A percentile compares a stretch with the other conserved stretches of the same genome.
These are phyloP conservation scores for Gnaphalium uliginosum DNA, from an alignment of 129 eudicot genomes.

Conservation along the genomic window DNA sequence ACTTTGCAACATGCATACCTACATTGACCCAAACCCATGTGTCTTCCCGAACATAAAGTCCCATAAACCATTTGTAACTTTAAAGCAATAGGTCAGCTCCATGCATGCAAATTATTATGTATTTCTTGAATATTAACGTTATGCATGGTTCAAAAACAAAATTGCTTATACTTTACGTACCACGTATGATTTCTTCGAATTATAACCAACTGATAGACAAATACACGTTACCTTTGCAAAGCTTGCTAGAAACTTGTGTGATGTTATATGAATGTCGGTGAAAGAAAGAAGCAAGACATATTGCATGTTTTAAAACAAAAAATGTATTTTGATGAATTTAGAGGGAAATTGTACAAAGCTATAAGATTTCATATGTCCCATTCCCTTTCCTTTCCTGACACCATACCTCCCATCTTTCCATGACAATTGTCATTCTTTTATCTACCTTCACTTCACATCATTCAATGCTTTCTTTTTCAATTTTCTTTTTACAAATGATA, in stretches of 20 bases:
- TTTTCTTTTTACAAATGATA: neutral
- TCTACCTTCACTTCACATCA: conserved; percentile 15
- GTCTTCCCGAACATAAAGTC: conserved; percentile 25
- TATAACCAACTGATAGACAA: neutral
- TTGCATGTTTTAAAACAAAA: neutral
- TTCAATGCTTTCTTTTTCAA: neutral
- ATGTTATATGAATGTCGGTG: conserved; percentile 4
- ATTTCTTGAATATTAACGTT: neutral
- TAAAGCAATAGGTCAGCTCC: neutral
- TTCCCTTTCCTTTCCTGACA: conserved; percentile 9
- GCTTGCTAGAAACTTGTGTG: conserved; percentile 1
- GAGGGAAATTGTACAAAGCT: conserved; percentile 19
- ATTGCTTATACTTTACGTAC: neutral
- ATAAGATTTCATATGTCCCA: conserved; percentile 15
- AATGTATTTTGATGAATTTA: neutral
- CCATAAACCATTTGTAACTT: conserved; percentile 23
- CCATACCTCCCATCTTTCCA: conserved; percentile 29
- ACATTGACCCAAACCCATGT: conserved; percentile 33
- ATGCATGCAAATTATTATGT: conserved; percentile 1
- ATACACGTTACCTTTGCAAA: neutral
- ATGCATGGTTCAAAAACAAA: neutral
- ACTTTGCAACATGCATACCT: conserved; percentile 17
- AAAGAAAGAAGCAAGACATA: neutral
- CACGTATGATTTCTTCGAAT: no score
- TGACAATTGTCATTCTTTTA: conserved; percentile 23